Evolutionary conservation across 352 stramenopile genomes (phyloP), one percentile per base, ranked within the genome.

Genomic region (Thraustochytrium sp.): DNA sequence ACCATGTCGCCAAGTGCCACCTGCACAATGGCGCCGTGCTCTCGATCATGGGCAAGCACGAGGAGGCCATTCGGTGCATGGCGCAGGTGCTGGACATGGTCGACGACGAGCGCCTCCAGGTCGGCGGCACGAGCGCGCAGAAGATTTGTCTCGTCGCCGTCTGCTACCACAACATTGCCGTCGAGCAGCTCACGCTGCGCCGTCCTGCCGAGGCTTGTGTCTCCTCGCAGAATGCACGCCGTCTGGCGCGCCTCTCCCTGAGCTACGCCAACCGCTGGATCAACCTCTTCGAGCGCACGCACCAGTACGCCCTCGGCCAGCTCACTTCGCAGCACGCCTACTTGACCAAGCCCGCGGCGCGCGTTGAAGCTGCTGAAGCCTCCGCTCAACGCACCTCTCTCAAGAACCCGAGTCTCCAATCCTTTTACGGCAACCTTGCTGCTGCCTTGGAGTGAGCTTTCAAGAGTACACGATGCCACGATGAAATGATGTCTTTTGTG

Each of bases 241-340:
- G 92, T 44, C 88, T 97, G 3, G 93, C 93, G 3, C 90, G 90
- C 42, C 88, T 97, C 13, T 97, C 92, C 74, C 89, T 97, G 9
- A 94, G 92, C 82, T 96, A 96, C 83, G 94, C 90, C 85, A 97
- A 96, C 56, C 90, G 93, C 4, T 97, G 92, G 90, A 88, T 97
- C 23, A 74, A 89, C 9, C 89, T 92, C 75, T 95, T 97, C 65
- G 92, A 97, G 85, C 88, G 88, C 4, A 97, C 93, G 16, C 93
- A 93, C 87, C 88, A 92, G 37, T 92, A 86, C 38, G 85, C 86
- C 3, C 49, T 90, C 4, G 74, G 74, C 54, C 75, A 88, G 48
- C 85, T 90, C 26, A 11, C 42, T 3, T 21, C 2, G 1, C 68
- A 80, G 40, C 68, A 80, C 51, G 37, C 42, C 5, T 61, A 63